Evolutionary conservation across 225 moss, liverwort and hornwort genomes (phyloP).

Genomic region (Marchantia polymorpha): DNA sequence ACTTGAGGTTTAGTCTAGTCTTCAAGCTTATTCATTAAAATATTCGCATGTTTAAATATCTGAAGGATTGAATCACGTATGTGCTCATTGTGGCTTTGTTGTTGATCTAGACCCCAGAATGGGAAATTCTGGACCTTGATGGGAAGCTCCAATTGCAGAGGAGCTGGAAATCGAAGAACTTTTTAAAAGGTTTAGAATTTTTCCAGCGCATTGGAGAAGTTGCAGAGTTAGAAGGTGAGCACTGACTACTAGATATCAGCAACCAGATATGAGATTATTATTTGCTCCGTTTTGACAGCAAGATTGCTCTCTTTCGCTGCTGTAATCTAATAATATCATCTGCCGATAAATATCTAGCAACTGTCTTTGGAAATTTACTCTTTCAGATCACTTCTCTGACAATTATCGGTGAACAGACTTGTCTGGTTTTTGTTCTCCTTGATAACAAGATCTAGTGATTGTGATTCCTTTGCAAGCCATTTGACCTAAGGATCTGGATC

Average conservation of each 20-base stretch:
- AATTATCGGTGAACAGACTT: no score
- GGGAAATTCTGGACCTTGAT: conserved; percentile 66
- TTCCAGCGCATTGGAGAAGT: conserved; percentile 70
- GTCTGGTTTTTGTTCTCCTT: no score
- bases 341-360: no score
- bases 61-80: neutral
- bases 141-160: conserved; percentile 67
- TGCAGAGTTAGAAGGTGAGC: conserved; percentile 76
- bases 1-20: neutral
- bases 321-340: neutral
- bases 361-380: no score
- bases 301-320: neutral
- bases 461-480: no score
- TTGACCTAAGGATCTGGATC: no score
- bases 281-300: neutral
- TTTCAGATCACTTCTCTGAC: no score
- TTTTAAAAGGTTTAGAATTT: conserved; percentile 79
- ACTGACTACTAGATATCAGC: neutral
- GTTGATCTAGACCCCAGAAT: conserved; percentile 55
- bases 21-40: neutral
- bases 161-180: conserved; percentile 70
- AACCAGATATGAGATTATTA: neutral
- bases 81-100: neutral
- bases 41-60: neutral
- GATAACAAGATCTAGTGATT: no score